Conservation (phyloP, 768 basidiomycete species). For the Boletales sp. region DNA sequence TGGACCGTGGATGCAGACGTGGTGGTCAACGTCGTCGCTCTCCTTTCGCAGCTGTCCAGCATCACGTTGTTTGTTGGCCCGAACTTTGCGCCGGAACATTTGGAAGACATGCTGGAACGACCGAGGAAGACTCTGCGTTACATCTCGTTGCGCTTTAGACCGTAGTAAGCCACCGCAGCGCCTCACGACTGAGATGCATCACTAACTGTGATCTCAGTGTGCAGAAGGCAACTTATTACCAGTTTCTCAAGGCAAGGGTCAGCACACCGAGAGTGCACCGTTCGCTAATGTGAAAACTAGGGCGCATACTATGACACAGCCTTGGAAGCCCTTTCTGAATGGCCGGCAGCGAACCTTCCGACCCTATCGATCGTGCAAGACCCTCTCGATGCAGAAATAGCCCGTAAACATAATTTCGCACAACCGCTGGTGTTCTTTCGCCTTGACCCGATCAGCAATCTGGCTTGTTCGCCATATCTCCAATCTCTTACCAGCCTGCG, state of each 20-base stretch:
- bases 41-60: conserved; percentile 48
- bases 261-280: background rate
- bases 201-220: conserved; percentile 40
- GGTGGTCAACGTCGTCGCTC: conserved; percentile 60
- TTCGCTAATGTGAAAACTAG: conserved; percentile 28
- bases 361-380: conserved; percentile 67
- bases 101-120: conserved; percentile 61
- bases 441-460: conserved; percentile 51
- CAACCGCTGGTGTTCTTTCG: conserved; percentile 88
- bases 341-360: conserved; percentile 47
- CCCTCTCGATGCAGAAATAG: conserved; percentile 42
- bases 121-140: conserved; percentile 45
- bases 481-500: conserved; percentile 51
- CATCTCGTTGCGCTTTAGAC: conserved; percentile 72
- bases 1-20: conserved; percentile 78
- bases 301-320: conserved; percentile 84
- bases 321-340: conserved; percentile 56
- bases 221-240: conserved; percentile 72
- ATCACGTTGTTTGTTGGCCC: conserved; percentile 73
- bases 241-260: conserved; percentile 63
- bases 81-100: conserved; percentile 73
- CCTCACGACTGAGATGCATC: background rate
- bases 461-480: conserved; percentile 45
- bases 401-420: conserved; percentile 48
- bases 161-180: conserved; percentile 56